Evolutionary conservation across 2,329 filamentous ascomycete species (phyloP).

Genomic region (Aureobasidium pullulans): DNA sequence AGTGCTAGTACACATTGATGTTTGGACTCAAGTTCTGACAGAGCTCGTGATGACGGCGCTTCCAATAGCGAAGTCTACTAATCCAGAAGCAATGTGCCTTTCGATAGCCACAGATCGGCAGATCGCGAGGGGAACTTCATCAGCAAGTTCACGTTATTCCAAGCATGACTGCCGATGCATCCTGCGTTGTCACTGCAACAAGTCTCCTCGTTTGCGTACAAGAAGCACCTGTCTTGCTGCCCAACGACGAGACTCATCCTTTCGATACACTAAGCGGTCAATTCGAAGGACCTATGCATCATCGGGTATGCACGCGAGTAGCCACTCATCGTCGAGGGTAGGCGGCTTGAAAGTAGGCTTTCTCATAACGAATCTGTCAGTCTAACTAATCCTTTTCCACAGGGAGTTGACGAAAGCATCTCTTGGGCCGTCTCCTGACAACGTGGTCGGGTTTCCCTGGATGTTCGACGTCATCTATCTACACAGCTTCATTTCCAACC

Average conservation of each 20-base stretch:
- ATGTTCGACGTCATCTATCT: not conserved
- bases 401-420: not conserved
- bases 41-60: no score
- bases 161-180: not conserved
- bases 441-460: not conserved
- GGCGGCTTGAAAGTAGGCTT: not conserved
- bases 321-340: not conserved
- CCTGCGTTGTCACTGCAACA: not conserved
- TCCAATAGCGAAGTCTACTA: no score
- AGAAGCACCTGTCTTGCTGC: slow-evolving; percentile 8
- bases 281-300: not conserved
- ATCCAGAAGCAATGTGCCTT: no score
- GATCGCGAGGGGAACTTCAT: no score
- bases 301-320: not conserved
- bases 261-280: not conserved
- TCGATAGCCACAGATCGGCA: no score
- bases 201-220: not conserved
- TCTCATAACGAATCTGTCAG: not conserved
- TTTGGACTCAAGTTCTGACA: no score
- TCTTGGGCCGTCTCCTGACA: not conserved
- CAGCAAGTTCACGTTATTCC: not conserved
- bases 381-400: not conserved
- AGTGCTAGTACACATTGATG: no score
- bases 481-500: not conserved
- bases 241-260: slow-evolving; percentile 1